These are phyloP conservation scores for Wickerhamomyces ciferrii DNA, from an alignment of 805 yeast genomes.

Conservation along the genomic window DNA sequence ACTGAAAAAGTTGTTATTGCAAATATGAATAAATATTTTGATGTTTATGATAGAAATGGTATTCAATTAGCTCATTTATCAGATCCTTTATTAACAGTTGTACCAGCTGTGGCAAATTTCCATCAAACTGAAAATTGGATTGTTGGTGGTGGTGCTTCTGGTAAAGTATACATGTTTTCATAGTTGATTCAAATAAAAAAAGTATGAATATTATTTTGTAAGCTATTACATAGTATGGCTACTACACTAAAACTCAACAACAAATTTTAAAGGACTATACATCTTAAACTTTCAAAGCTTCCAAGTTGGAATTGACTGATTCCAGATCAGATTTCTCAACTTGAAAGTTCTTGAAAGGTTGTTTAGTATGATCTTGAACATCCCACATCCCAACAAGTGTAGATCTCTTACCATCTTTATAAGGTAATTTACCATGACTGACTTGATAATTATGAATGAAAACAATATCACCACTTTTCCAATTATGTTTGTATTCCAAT, in stretches of 20 bases:
- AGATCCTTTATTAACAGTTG: slow-evolving; percentile 67
- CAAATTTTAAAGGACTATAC: too few relatives aligned
- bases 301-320: background rate
- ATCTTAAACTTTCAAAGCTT: too few relatives aligned
- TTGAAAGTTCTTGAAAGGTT: background rate
- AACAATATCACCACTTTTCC: slow-evolving; percentile 29
- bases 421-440: slow-evolving; percentile 29
- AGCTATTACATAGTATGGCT: too few relatives aligned
- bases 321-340: background rate
- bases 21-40: slow-evolving; percentile 87
- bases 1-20: slow-evolving; percentile 85
- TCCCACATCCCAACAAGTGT: slow-evolving; percentile 35
- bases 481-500: slow-evolving; percentile 23
- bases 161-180: slow-evolving; percentile 66
- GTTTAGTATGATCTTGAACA: slow-evolving; percentile 1
- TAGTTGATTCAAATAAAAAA: background rate
- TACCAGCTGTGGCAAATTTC: slow-evolving; percentile 83
- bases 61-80: slow-evolving; percentile 71
- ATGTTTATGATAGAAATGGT: slow-evolving; percentile 75
- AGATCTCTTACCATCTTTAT: slow-evolving; percentile 23
- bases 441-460: slow-evolving; percentile 30
- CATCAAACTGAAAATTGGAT: slow-evolving; percentile 89
- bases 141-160: slow-evolving; percentile 93
- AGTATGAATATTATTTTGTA: slow-evolving; percentile 1
- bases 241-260: too few relatives aligned